These are phyloP conservation scores for Sanguinoderma infundibulare DNA, from an alignment of 1,284 basidiomycete genomes.

Conservation along the genomic window DNA sequence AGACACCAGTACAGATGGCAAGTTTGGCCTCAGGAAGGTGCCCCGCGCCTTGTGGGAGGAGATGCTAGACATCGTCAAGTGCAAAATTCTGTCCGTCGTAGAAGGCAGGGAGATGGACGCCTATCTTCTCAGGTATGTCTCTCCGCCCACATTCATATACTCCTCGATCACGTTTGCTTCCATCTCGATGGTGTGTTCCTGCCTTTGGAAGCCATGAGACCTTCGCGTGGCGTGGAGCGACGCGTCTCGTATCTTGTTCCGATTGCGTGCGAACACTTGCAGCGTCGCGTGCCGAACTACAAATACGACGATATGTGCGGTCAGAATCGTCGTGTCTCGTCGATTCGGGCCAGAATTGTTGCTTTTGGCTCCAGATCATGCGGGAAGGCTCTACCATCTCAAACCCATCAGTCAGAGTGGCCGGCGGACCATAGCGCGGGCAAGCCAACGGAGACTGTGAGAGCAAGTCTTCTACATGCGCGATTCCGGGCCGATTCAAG, in stretches of 20 bases:
- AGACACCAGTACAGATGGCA: slow-evolving; percentile 42
- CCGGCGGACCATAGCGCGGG: too few relatives aligned
- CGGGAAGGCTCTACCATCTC: too few relatives aligned
- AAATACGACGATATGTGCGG: too few relatives aligned
- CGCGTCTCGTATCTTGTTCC: too few relatives aligned
- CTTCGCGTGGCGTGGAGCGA: not conserved
- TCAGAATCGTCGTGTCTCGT: too few relatives aligned
- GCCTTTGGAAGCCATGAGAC: not conserved
- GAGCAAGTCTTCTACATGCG: too few relatives aligned
- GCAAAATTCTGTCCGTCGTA: slow-evolving; percentile 93
- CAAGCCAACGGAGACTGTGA: too few relatives aligned
- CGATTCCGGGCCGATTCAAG: too few relatives aligned
- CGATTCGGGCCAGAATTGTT: too few relatives aligned
- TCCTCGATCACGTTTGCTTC: not conserved
- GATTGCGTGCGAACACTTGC: not conserved
- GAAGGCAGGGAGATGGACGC: slow-evolving; percentile 91
- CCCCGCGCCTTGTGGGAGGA: slow-evolving; percentile 88
- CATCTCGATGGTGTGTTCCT: not conserved
- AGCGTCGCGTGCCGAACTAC: not conserved
- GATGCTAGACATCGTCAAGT: slow-evolving; percentile 97
- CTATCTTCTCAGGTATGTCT: slow-evolving; percentile 88
- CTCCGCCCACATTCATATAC: not conserved
- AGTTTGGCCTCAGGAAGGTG: slow-evolving; percentile 79
- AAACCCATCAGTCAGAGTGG: too few relatives aligned
- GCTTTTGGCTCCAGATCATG: too few relatives aligned